These are phyloP conservation scores for Spizellomyces punctatus DNA, from an alignment of 192 early-diverging fungal species.

Conservation along the genomic window DNA sequence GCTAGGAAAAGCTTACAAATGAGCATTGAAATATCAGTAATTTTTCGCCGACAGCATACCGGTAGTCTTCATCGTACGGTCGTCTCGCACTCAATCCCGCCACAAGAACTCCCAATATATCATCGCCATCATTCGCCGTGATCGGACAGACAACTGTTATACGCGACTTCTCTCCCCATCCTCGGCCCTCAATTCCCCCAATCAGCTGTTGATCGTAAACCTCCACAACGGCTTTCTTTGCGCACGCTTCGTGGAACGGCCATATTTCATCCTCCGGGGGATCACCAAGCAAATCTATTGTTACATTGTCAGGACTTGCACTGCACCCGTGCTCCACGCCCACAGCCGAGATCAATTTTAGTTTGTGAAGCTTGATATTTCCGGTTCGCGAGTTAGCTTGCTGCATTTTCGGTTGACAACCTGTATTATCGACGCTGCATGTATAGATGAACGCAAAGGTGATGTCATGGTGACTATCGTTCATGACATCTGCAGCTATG, in stretches of 20 bases:
- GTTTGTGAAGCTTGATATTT: constrained; percentile 1
- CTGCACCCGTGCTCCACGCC: constrained; percentile 7
- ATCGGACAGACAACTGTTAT: constrained; percentile 30
- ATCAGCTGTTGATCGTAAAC: background rate
- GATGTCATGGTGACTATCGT: constrained; percentile 12
- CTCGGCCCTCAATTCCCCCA: constrained; percentile 23
- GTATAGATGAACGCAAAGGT: constrained; percentile 27
- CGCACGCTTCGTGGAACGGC: constrained; percentile 25
- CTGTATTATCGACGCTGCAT: constrained; percentile 10
- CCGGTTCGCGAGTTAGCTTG: background rate
- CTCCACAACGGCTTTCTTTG: background rate
- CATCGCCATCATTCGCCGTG: constrained; percentile 14
- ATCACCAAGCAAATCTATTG: constrained; percentile 5
- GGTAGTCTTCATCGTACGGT: constrained; percentile 28
- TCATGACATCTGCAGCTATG: constrained; percentile 10
- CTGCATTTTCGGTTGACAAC: background rate
- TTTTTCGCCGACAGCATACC: background rate
- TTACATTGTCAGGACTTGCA: constrained; percentile 14
- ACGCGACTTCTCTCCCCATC: constrained; percentile 7
- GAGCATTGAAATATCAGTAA: constrained; percentile 5
- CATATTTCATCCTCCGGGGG: background rate
- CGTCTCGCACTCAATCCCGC: constrained; percentile 23
- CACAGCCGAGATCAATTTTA: constrained; percentile 4
- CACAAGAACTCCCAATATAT: constrained; percentile 27
- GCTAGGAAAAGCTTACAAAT: background rate